Evolutionary conservation across 768 basidiomycete genomes (phyloP), one percentile per base, ranked within the genome.

Genomic region (Suillus tomentosus): DNA sequence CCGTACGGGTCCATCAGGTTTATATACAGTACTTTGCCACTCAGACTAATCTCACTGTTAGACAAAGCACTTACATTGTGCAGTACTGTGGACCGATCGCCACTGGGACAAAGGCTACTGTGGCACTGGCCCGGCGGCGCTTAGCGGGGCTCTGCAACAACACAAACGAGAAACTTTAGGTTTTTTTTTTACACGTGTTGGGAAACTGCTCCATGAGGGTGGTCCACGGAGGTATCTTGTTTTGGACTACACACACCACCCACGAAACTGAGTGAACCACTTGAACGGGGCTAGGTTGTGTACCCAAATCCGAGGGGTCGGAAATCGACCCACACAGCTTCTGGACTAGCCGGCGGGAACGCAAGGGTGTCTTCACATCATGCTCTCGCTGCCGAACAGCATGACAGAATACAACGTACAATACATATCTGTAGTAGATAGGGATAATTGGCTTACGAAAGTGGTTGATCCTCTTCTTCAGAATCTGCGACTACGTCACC

Each of bases 401-500:
- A 40, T 17, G 15, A 51, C 27, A 51, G 17, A 27, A 17, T 27
- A 51, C 15, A 51, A 57, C 37, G 24, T 57, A 56, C 14, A 40
- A 57, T 57, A 57, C 56, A 39, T 17, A 8, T 39, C 15, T 39
- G 37, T 39, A 39, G 7, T 36, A 37, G 8, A 57, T 39, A 40
- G 14, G 37, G 2, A 57, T 19, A 17, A 10, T 58, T 27, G 17
- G 57, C 57, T 42, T 40, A 58, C 57, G 10, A 58, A 19, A 27
- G 24, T 17, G 14, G 15, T 5, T 43, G n/a, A 42, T 62, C 55
- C 62, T 79, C 76, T 61, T 78, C 77, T 57, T 78, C 75, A 34
- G 78, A 77, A 63, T 80, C 78, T 57, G 80, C 66, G 14, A 77
- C 72, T 63, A 71, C 71, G n/a, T 61, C 65, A 59, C 65, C 60